A percentile compares a stretch with the other conserved stretches of the same genome.
Evolutionary conservation across 2,329 filamentous ascomycete genomes (phyloP).

Genomic region (Didymella sp.): DNA sequence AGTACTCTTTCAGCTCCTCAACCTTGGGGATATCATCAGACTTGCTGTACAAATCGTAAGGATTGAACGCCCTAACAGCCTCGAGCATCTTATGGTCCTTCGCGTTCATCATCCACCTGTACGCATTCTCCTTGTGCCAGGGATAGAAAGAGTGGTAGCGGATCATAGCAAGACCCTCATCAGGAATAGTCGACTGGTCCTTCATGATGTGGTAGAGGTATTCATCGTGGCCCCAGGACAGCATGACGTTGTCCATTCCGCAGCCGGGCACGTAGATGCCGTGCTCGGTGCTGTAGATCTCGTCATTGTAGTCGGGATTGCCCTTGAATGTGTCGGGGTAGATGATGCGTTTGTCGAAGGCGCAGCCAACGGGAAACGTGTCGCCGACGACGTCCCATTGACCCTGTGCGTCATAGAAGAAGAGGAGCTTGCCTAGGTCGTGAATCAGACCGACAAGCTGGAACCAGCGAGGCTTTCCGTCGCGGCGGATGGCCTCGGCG

Average conservation of each 20-base stretch:
- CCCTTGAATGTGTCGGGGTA: conserved; percentile 77
- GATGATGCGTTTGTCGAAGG: conserved; percentile 78
- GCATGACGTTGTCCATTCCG: conserved; percentile 85
- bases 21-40: conserved; percentile 79
- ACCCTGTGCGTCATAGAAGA: conserved; percentile 81
- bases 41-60: conserved; percentile 92
- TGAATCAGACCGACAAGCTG: conserved; percentile 79
- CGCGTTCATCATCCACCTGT: conserved; percentile 81
- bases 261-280: conserved; percentile 83
- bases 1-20: conserved; percentile 81
- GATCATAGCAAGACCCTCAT: conserved; percentile 89
- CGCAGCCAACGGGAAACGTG: conserved; percentile 80
- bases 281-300: conserved; percentile 75
- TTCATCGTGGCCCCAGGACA: conserved; percentile 90
- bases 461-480: conserved; percentile 85
- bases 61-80: conserved; percentile 86
- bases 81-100: conserved; percentile 81
- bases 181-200: conserved; percentile 78
- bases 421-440: conserved; percentile 80
- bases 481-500: conserved; percentile 86
- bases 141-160: conserved; percentile 93
- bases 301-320: conserved; percentile 77
- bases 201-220: conserved; percentile 87
- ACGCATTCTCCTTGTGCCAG: conserved; percentile 84
- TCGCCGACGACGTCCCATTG: conserved; percentile 95